Evolutionary conservation across 208 protist species (phyloP), one percentile per base, ranked within the genome.

Genomic region (Crithidia expoeki): DNA sequence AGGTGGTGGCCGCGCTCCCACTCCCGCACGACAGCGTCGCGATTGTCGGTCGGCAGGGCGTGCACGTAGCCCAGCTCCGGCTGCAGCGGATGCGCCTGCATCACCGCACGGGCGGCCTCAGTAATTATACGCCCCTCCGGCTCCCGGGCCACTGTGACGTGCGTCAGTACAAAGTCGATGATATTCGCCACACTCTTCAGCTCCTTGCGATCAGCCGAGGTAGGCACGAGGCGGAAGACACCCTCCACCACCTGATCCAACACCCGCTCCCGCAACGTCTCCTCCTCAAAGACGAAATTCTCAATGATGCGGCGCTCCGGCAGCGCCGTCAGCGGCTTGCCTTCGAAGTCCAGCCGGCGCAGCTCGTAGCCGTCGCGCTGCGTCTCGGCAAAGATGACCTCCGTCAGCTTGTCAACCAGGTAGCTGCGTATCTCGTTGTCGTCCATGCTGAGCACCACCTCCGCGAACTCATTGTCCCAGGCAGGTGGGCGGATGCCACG

Each of bases 301-400:
- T 93, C 89, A 65, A 97, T 93, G 57, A 94, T 88, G 61, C 90
- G 83, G 19, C 78, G 85, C 77, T 97, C 89, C 27, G 93, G 93
- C 55, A 95, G 83, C 7, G 78, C 81, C n/a, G 93, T 92, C 19
- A 96, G 82, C 14, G 93, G 90, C 55, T 95, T 97, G 51, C 93
- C 93, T 59, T 97, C 93, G 79, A 97, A 97, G 78, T 97, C 93
- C 9, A 97, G 73, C 0, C 91, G 85, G 30, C 93, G 88, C 32
- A 97, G 69, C 69, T 97, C 93, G 80, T 97, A 97, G 36, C 93
- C 93, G 66, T 97, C 93, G 17, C 86, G 80, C 68, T 93, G 88
- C 30, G 86, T 93, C 67, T 97, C 93, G 14, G 70, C 73, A 63
- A 94, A 94, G 33, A 97, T 94, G 32, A 97, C 88, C 34, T 96